Percentiles rank a stretch among this genome's conserved stretches.
phyloP scores from a whole-genome alignment of 306 rosid genomes.

The Quercus suber region DNA sequence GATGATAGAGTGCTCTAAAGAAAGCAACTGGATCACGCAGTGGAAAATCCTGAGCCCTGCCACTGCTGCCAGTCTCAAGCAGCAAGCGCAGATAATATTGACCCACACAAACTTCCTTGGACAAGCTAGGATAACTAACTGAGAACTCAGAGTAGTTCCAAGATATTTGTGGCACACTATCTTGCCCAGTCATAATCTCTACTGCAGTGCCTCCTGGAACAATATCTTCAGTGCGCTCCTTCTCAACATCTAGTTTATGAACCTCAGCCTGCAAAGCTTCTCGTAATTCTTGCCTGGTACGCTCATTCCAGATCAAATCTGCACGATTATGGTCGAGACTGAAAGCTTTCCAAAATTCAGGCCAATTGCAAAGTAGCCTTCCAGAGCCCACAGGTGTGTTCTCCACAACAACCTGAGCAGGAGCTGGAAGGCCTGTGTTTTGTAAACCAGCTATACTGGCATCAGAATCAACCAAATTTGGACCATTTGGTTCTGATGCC shows the following conservation, averaged over 20 bases:
- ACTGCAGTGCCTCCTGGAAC: conserved; percentile 68
- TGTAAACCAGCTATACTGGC: conserved; percentile 46
- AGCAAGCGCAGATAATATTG: conserved; percentile 93
- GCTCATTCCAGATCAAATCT: conserved; percentile 99
- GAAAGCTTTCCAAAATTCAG: conserved; percentile 98
- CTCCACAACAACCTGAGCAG: conserved; percentile 99
- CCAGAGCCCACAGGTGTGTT: conserved; percentile 98
- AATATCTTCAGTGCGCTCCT: conserved; percentile 98
- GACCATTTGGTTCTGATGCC: conserved; percentile 41
- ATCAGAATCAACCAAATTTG: conserved; percentile 55
- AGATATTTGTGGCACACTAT: conserved; percentile 79
- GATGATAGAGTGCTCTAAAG: conserved; percentile 92
- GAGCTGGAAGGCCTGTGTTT: conserved; percentile 82
- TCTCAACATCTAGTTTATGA: conserved; percentile 96
- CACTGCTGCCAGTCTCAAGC: conserved; percentile 92
- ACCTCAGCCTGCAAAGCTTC: conserved; percentile 95
- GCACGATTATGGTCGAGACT: conserved; percentile 99
- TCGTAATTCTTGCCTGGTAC: conserved; percentile 95
- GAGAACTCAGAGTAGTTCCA: conserved; percentile 96
- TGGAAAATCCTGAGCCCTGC: conserved; percentile 95
- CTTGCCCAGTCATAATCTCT: conserved; percentile 59
- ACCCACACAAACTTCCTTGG: conserved; percentile 99
- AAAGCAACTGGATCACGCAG: conserved; percentile 96
- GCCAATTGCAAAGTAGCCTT: conserved; percentile 93
- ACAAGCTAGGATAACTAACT: conserved; percentile 91